Evolutionary conservation across 2,329 filamentous ascomycete species (phyloP).

Genomic region (Clonostachys rosea): DNA sequence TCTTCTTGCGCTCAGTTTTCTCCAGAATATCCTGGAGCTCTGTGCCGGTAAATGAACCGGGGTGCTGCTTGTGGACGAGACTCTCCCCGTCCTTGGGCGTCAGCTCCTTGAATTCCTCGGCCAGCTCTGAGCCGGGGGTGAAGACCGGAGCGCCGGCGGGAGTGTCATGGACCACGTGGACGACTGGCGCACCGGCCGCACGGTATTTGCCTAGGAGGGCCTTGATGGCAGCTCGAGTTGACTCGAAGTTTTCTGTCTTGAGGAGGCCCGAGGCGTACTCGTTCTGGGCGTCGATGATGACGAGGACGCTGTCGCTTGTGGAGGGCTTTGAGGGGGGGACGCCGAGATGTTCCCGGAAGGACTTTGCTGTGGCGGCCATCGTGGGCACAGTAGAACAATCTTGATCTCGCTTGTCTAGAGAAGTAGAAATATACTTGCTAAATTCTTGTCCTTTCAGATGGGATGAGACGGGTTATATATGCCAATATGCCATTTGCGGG

Average conservation of each 20-base stretch:
- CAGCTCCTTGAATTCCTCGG: constrained; percentile 56
- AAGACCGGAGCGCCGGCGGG: constrained; percentile 62
- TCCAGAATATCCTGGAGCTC: constrained; percentile 48
- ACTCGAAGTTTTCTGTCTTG: constrained; percentile 19
- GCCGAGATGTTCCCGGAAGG: constrained; percentile 10
- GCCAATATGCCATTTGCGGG: no score
- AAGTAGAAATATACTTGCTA: no score
- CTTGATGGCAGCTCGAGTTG: background rate
- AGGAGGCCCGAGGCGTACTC: constrained; percentile 60
- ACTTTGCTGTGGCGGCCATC: background rate
- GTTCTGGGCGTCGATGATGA: constrained; percentile 70
- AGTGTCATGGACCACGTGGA: constrained; percentile 46
- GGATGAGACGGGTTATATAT: no score
- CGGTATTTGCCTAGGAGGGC: constrained; percentile 1
- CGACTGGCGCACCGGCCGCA: background rate
- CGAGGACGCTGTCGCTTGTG: constrained; percentile 48
- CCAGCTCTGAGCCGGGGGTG: constrained; percentile 55
- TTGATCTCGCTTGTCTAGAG: no score
- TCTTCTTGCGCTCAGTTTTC: constrained; percentile 45
- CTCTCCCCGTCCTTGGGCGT: constrained; percentile 49
- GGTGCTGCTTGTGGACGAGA: constrained; percentile 51
- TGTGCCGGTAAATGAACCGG: constrained; percentile 57
- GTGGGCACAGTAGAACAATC: no score
- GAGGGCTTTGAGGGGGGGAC: background rate
- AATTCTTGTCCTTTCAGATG: no score